Evolutionary conservation across 1,139 yeast species (phyloP).

Genomic region (Kurtzmaniella quercitrusa): DNA sequence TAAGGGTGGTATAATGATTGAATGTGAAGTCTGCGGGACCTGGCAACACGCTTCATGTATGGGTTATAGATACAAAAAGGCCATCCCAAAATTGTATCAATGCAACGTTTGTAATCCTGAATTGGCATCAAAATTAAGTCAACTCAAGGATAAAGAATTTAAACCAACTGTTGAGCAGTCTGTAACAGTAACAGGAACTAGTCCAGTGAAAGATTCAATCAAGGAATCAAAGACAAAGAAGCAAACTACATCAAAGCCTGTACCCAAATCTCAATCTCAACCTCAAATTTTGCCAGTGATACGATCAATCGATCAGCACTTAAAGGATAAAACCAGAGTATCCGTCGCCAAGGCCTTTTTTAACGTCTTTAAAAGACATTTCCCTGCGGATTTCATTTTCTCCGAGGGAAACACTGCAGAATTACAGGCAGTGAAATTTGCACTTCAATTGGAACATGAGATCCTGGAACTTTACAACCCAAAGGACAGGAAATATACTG

Average conservation of each 20-base stretch:
- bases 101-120: constrained; percentile 27
- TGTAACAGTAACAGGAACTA: neutral
- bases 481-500: constrained; percentile 31
- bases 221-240: too few species aligned
- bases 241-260: neutral
- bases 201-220: constrained; percentile 1
- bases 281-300: neutral
- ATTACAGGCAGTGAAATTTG: constrained; percentile 32
- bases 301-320: constrained; percentile 11
- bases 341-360: constrained; percentile 38
- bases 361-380: constrained; percentile 37
- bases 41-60: constrained; percentile 87
- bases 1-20: constrained; percentile 63
- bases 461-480: constrained; percentile 23
- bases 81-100: constrained; percentile 29
- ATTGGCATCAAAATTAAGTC: neutral
- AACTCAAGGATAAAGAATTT: neutral
- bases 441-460: constrained; percentile 40
- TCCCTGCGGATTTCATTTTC: constrained; percentile 32
- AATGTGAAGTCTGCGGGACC: constrained; percentile 71
- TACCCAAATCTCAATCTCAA: neutral
- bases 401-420: constrained; percentile 25
- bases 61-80: constrained; percentile 36
- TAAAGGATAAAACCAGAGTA: constrained; percentile 28
- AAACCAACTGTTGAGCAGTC: too few species aligned